A percentile compares a stretch with the other conserved stretches of the same genome.
Evolutionary conservation across 2,329 filamentous ascomycete species (phyloP).

Genomic region (Kalmusia sp.): DNA sequence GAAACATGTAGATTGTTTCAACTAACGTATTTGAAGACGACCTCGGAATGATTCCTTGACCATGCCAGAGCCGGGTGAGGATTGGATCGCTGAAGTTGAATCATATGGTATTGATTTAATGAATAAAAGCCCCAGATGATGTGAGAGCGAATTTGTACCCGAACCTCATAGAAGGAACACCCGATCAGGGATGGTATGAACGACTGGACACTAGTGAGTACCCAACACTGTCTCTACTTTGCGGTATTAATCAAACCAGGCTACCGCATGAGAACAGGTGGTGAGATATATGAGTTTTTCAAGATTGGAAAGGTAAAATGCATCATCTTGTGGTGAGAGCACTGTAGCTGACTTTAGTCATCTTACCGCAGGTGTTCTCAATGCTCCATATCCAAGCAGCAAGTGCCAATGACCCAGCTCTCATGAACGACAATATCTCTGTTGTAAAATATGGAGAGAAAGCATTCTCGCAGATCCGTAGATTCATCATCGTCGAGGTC

Average conservation of each 20-base stretch:
- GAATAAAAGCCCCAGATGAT: background rate
- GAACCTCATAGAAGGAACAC: conserved; percentile 10
- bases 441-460: conserved; percentile 18
- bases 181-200: conserved; percentile 7
- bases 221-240: no score
- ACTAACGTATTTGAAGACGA: background rate
- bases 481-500: conserved; percentile 32
- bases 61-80: conserved; percentile 1
- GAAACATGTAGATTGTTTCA: background rate
- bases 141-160: background rate
- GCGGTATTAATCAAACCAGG: conserved; percentile 10
- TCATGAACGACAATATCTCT: conserved; percentile 15
- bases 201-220: conserved; percentile 12
- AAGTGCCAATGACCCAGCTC: background rate
- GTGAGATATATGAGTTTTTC: conserved; percentile 25
- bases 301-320: conserved; percentile 16
- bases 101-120: no score
- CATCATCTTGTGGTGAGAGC: background rate
- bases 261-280: conserved; percentile 26
- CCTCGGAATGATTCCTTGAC: background rate
- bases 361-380: conserved; percentile 22
- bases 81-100: no score
- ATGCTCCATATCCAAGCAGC: conserved; percentile 29
- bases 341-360: background rate
- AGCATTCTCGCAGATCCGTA: conserved; percentile 31